phyloP scores from a whole-genome alignment of 352 stramenopile genomes.

The Phytopythium litorale region DNA sequence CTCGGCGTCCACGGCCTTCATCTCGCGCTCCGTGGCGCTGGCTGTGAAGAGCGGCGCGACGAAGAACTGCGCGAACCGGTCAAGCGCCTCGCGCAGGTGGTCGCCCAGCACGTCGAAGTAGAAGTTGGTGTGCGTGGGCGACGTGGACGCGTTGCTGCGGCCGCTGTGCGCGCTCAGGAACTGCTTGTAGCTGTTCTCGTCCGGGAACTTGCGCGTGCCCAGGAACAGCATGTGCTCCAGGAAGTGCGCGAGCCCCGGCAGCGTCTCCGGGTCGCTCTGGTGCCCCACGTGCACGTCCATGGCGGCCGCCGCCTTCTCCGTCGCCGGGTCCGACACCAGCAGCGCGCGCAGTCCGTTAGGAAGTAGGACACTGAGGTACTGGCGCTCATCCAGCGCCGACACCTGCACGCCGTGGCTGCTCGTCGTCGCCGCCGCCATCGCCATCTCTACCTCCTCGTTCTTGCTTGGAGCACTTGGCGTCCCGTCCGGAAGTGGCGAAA shows the following conservation, averaged over 20 bases:
- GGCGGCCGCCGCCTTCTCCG: slow-evolving; percentile 90
- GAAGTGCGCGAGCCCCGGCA: slow-evolving; percentile 91
- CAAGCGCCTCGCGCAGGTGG: slow-evolving; percentile 82
- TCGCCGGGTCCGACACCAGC: slow-evolving; percentile 90
- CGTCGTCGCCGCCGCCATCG: slow-evolving; percentile 30
- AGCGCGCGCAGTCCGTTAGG: slow-evolving; percentile 60
- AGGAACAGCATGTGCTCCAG: slow-evolving; percentile 98
- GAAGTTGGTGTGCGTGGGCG: slow-evolving; percentile 95
- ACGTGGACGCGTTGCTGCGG: slow-evolving; percentile 95
- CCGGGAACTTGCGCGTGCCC: slow-evolving; percentile 94
- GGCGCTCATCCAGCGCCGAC: slow-evolving; percentile 58
- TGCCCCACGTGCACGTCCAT: slow-evolving; percentile 96
- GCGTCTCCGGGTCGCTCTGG: slow-evolving; percentile 82
- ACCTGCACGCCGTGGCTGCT: slow-evolving; percentile 49
- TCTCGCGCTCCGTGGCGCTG: slow-evolving; percentile 90
- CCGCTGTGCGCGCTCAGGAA: slow-evolving; percentile 94
- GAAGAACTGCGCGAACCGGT: slow-evolving; percentile 98
- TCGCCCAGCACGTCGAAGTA: slow-evolving; percentile 94
- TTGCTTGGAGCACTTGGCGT: background rate
- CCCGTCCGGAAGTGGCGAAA: background rate
- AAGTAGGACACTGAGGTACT: slow-evolving; percentile 51
- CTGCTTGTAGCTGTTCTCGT: slow-evolving; percentile 93
- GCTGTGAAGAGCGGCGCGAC: slow-evolving; percentile 93
- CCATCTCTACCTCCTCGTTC: no score
- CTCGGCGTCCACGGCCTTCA: slow-evolving; percentile 96